Evolutionary conservation across 1,284 basidiomycete species (phyloP), one percentile per base, ranked within the genome.

Genomic region (Pseudomicrostroma phylloplanum): DNA sequence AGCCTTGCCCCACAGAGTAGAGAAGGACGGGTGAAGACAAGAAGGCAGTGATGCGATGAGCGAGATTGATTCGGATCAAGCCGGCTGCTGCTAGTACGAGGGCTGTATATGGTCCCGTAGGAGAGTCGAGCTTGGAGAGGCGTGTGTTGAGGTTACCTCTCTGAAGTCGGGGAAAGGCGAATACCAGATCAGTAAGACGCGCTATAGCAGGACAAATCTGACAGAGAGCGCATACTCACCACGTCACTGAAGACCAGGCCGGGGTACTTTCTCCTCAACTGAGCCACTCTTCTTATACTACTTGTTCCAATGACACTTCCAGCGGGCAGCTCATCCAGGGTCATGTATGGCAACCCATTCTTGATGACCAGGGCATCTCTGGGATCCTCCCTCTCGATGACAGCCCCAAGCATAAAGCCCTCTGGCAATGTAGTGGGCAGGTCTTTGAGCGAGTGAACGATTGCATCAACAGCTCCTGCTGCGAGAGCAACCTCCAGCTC

Each of bases 61-160:
- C 73, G 81, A 89, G 84, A 49, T 86, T 87, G 42, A 92, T 81
- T 26, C 94, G 90, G n/a, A 90, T 84, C 60, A 99, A 84, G 17
- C 96, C 96, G 2, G 94, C 91, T 70, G 90, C 90, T 21, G 96
- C 96, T 64, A 98, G 89, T 78, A 98, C 88, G 64, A 98, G 83
- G 0, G 92, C 94, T 30, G 89, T 85, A 80, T 89, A 97, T 19
- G 88, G 88, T n/a, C 89, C 87, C 58, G 86, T 83, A 9, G 87
- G 85, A 2, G 87, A 88, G 80, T 99, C 96, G 55, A 99, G 86
- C 81, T 98, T 99, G 57, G 85, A 84, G 15, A 97, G 81, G 40
- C 96, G 90, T 12, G 94, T 96, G 55, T 80, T 77, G 62, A 81
- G 74, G 61, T 80, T 80, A 13, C 80, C 80, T 15, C 80, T 77